phyloP scores from a whole-genome alignment of 2,329 filamentous ascomycete genomes.

The Nigrospora oryzae region DNA sequence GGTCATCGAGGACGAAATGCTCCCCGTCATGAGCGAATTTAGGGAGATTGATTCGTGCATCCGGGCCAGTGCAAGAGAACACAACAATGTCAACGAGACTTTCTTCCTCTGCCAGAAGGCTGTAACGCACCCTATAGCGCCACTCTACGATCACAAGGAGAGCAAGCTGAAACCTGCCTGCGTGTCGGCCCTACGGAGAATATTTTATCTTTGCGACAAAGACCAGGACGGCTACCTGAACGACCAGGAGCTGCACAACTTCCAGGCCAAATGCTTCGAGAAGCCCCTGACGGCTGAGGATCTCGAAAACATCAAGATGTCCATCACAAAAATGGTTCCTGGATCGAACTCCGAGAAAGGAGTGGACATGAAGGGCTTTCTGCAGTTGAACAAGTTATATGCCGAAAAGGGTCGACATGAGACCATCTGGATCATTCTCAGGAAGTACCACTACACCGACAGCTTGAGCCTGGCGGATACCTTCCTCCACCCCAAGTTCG shows the following conservation, averaged over 20 bases:
- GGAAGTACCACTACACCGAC: conserved; percentile 94
- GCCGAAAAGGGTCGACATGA: conserved; percentile 96
- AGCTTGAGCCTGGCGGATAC: conserved; percentile 84
- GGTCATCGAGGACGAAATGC: conserved; percentile 92
- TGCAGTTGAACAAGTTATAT: conserved; percentile 90
- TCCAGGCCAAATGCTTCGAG: conserved; percentile 87
- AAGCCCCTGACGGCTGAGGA: conserved; percentile 77
- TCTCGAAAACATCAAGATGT: conserved; percentile 82
- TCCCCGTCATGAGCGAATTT: conserved; percentile 97
- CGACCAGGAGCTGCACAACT: conserved; percentile 82
- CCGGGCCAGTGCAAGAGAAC: conserved; percentile 82
- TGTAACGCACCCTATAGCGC: conserved; percentile 92
- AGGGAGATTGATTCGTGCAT: conserved; percentile 99
- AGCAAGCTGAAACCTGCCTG: conserved; percentile 79
- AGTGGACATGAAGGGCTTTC: conserved; percentile 74
- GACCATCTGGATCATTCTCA: conserved; percentile 94
- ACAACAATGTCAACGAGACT: conserved; percentile 89
- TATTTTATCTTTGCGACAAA: conserved; percentile 94
- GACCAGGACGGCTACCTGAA: conserved; percentile 91
- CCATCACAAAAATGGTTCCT: conserved; percentile 63
- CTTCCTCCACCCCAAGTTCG: conserved; percentile 88
- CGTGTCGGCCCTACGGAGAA: conserved; percentile 73
- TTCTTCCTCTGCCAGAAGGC: conserved; percentile 98
- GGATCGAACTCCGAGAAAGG: conserved; percentile 57
- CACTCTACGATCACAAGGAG: conserved; percentile 95